Evolutionary conservation across 2,329 filamentous ascomycete genomes (phyloP).

Genomic region (Fusarium tupiense): DNA sequence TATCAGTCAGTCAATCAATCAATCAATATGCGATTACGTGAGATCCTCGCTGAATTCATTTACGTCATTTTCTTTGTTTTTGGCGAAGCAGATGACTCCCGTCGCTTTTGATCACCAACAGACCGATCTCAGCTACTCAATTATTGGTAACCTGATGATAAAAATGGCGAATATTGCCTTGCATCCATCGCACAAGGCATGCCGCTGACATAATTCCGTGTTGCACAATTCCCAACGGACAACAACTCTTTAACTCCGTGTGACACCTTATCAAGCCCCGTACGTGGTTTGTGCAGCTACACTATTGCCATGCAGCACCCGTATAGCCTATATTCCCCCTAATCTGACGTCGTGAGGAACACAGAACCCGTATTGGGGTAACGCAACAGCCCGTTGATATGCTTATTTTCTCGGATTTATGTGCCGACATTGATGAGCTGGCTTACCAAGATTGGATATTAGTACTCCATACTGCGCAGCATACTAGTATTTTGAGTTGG

Average conservation of each 20-base stretch:
- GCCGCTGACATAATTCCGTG: neutral
- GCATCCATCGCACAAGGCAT: neutral
- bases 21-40: neutral
- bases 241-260: neutral
- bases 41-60: neutral
- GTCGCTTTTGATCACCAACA: neutral
- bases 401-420: neutral
- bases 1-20: neutral
- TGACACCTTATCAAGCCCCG: neutral
- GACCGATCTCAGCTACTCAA: neutral
- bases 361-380: neutral
- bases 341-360: neutral
- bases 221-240: neutral
- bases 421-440: neutral
- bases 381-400: neutral
- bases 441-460: neutral
- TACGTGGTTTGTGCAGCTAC: neutral
- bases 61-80: neutral
- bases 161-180: neutral
- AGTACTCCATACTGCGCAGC: too few relatives aligned
- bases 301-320: neutral
- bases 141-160: neutral
- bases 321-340: neutral
- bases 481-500: neutral
- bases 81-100: neutral